phyloP scores from a whole-genome alignment of 106 monocot genomes.

The Platanthera zijinensis region DNA sequence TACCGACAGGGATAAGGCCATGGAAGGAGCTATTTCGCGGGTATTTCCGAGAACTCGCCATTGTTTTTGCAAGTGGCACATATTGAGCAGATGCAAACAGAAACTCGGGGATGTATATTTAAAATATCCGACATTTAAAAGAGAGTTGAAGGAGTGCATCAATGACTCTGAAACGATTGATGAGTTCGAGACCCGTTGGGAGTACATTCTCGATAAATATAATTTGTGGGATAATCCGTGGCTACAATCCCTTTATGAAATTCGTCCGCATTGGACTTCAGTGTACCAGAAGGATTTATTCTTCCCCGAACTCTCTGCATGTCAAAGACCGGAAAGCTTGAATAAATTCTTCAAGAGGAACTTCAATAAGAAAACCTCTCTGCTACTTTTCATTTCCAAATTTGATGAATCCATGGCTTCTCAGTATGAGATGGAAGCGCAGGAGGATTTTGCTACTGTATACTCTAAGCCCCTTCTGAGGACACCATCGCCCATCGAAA shows the following conservation, averaged over 20 bases:
- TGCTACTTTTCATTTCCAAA: slow-evolving; percentile 46
- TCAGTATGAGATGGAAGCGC: slow-evolving; percentile 73
- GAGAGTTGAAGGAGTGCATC: slow-evolving; percentile 63
- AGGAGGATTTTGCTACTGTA: slow-evolving; percentile 53
- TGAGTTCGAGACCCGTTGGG: slow-evolving; percentile 82
- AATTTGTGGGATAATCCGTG: slow-evolving; percentile 79
- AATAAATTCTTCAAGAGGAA: slow-evolving; percentile 89
- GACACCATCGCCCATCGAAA: slow-evolving; percentile 83
- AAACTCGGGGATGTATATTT: slow-evolving; percentile 68
- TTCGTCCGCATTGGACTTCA: slow-evolving; percentile 48
- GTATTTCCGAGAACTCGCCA: slow-evolving; percentile 73
- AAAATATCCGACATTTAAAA: slow-evolving; percentile 44
- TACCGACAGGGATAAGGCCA: slow-evolving; percentile 71
- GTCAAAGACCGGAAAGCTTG: slow-evolving; percentile 57
- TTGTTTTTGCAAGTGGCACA: slow-evolving; percentile 75
- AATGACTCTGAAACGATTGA: slow-evolving; percentile 45
- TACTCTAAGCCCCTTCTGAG: slow-evolving; percentile 53
- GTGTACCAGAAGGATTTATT: slow-evolving; percentile 57
- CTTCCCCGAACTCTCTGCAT: slow-evolving; percentile 55
- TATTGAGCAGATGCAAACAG: slow-evolving; percentile 79
- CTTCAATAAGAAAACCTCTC: slow-evolving; percentile 61
- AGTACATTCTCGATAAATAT: slow-evolving; percentile 54
- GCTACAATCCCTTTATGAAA: slow-evolving; percentile 51
- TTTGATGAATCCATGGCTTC: slow-evolving; percentile 59
- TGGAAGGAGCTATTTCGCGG: slow-evolving; percentile 74